Conservation (phyloP, 805 yeast species). For the Lachancea thermotolerans region DNA sequence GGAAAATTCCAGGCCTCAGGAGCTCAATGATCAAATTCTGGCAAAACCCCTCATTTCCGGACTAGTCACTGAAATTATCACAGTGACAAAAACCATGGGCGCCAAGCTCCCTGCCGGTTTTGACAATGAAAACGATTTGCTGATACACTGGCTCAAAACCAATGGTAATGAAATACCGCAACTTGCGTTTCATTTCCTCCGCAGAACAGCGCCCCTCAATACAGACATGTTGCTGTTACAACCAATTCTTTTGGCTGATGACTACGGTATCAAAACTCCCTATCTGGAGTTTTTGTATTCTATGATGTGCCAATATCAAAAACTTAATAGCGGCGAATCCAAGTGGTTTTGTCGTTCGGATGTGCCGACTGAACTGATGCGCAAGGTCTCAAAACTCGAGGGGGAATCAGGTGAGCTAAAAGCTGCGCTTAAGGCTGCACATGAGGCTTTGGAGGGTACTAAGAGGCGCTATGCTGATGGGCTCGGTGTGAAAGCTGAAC, state of each 20-base stretch:
- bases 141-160: conserved; percentile 44
- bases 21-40: conserved; percentile 57
- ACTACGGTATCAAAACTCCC: conserved; percentile 77
- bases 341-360: conserved; percentile 27
- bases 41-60: conserved; percentile 86
- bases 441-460: neutral
- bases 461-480: neutral
- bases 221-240: conserved; percentile 74
- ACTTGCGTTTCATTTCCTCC: conserved; percentile 59
- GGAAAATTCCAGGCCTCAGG: conserved; percentile 59
- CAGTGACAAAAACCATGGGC: conserved; percentile 71
- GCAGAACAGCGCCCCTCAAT: conserved; percentile 47
- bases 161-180: conserved; percentile 44
- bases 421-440: neutral
- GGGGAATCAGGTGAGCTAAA: conserved; percentile 11
- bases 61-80: conserved; percentile 63
- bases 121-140: conserved; percentile 57
- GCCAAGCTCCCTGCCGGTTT: conserved; percentile 63
- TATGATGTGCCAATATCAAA: conserved; percentile 56
- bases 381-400: conserved; percentile 6
- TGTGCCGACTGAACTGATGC: conserved; percentile 8
- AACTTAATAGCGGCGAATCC: conserved; percentile 38
- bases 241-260: conserved; percentile 88
- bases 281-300: conserved; percentile 85
- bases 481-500: neutral